Base-by-base conservation (phyloP, 345 rosid species). In the Capsella bursapastoris region DNA sequence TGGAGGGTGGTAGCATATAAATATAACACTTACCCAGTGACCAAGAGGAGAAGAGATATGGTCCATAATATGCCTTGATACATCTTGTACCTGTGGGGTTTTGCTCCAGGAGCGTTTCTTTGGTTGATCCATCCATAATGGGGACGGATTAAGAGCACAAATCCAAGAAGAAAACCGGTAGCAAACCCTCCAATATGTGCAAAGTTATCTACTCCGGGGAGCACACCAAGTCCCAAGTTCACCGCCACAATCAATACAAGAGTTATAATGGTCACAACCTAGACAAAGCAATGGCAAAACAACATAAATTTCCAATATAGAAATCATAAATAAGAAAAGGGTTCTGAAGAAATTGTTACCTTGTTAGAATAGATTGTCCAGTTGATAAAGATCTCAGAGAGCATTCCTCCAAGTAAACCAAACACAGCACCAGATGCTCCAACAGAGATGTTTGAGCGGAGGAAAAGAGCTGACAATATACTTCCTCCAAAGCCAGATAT, bases 351-450 rank as follows among this genome's bases (percentile, higher is more conserved):
- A n/a, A 48, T 56, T 2, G 7, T 18, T 80, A 92, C 99, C 97
- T 92, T 95, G 70, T 89, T 84, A 16, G 89, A 82, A 78, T 95
- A 92, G n/a, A 90, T 95, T 2, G 97, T 82, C 99, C 99, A 95
- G 43, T 95, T 95, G 41, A 91, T 90, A 55, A 95, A 86, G 75
- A 95, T 96, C 78, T 95, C 99, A 47, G 99, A 92, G 11, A 95
- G 97, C 97, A 95, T 92, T 72, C 90, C 87, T 40, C 99, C 99
- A 15, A 95, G 91, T 59, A 95, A 82, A 53, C 97, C 99, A 83
- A 95, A 92, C 32, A 95, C 90, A 0, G 97, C 97, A 82, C 99
- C 99, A 47, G 99, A 95, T 38, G 99, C 99, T 68, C 99, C 99
- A 57, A 95, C 99, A 0, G 97, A 95, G 78, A 95, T 82, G 66